Conservation (phyloP, 495 filamentous ascomycete genomes). For the Neurospora terricola region DNA sequence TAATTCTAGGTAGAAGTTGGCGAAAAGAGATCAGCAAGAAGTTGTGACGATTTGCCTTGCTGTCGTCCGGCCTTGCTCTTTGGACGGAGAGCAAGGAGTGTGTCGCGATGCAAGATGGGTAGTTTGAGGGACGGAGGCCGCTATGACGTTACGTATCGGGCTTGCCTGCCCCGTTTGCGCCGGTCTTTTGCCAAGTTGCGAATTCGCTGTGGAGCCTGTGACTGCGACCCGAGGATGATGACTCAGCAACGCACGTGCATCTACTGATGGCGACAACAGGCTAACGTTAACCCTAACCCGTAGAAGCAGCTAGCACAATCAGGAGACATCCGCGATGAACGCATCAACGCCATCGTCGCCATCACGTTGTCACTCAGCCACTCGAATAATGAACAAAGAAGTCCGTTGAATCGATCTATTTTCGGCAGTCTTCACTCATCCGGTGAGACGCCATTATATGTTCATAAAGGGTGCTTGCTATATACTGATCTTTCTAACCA, state of each 20-base stretch:
- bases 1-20: no score
- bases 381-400: not conserved
- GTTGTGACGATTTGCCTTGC: conserved; percentile 4
- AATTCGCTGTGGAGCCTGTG: not conserved
- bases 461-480: not conserved
- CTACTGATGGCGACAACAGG: not conserved
- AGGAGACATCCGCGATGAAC: not conserved
- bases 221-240: not conserved
- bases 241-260: not conserved
- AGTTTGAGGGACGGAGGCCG: not conserved
- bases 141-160: not conserved
- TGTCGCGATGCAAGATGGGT: not conserved
- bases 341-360: not conserved
- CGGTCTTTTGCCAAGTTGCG: not conserved
- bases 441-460: not conserved
- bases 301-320: not conserved
- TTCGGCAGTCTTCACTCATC: not conserved
- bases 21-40: conserved; percentile 1
- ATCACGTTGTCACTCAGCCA: not conserved
- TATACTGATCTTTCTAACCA: not conserved
- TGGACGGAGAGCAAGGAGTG: not conserved
- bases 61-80: not conserved
- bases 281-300: not conserved
- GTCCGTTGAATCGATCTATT: not conserved
- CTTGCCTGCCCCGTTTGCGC: not conserved